These are phyloP conservation scores for Saccharomyces hybrid DNA, from an alignment of 1,139 yeast genomes.

Conservation along the genomic window DNA sequence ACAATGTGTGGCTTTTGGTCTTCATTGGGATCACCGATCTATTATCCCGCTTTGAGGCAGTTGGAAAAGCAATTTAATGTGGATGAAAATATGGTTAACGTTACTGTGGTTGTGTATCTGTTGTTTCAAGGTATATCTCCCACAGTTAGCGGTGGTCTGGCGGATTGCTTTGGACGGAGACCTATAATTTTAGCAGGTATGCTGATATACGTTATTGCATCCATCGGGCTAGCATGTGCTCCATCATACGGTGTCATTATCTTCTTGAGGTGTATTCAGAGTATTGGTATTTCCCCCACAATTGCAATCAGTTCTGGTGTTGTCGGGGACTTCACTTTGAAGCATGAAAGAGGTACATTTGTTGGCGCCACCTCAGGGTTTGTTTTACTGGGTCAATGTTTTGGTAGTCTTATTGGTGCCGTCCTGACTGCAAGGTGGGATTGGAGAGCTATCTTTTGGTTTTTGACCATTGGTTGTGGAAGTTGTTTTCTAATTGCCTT, in stretches of 20 bases:
- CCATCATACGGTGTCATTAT: slow-evolving; percentile 46
- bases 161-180: slow-evolving; percentile 62
- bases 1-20: slow-evolving; percentile 32
- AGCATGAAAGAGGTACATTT: slow-evolving; percentile 55
- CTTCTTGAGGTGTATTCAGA: slow-evolving; percentile 56
- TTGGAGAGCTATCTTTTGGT: slow-evolving; percentile 78
- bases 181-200: slow-evolving; percentile 54
- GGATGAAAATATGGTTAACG: slow-evolving; percentile 49
- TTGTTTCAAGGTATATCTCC: slow-evolving; percentile 69
- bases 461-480: slow-evolving; percentile 55
- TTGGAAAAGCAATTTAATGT: slow-evolving; percentile 47
- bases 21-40: slow-evolving; percentile 31
- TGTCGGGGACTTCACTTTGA: slow-evolving; percentile 58
- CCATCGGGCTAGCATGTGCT: slow-evolving; percentile 53
- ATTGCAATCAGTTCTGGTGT: slow-evolving; percentile 61
- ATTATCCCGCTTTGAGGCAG: slow-evolving; percentile 30
- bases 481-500: slow-evolving; percentile 29
- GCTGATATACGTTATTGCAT: slow-evolving; percentile 45
- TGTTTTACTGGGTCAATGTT: slow-evolving; percentile 62
- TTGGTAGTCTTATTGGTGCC: slow-evolving; percentile 74
- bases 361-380: slow-evolving; percentile 59
- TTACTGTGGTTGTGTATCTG: slow-evolving; percentile 64
- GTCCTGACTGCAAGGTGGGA: slow-evolving; percentile 49
- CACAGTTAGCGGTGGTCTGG: slow-evolving; percentile 40
- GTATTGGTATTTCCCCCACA: slow-evolving; percentile 63